phyloP scores from a whole-genome alignment of 306 rosid genomes.

The Psophocarpus tetragonolobus region DNA sequence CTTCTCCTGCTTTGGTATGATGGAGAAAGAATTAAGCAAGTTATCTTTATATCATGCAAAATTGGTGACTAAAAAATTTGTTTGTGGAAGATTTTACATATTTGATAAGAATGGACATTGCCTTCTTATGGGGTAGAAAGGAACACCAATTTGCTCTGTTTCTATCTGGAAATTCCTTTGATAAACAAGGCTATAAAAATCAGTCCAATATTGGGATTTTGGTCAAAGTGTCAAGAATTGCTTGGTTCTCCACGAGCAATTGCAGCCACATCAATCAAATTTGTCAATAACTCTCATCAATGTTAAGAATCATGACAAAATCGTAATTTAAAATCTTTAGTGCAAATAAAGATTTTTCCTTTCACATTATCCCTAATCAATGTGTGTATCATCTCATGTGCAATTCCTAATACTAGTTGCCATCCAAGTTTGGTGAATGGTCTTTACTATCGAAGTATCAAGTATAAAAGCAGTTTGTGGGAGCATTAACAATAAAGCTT shows the following conservation, averaged over 20 bases:
- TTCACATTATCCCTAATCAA: background rate
- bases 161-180: slow-evolving; percentile 65
- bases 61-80: slow-evolving; percentile 46
- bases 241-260: too few relatives aligned
- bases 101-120: slow-evolving; percentile 48
- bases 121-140: slow-evolving; percentile 67
- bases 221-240: too few relatives aligned
- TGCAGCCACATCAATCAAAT: too few relatives aligned
- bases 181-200: background rate
- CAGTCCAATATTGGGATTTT: too few relatives aligned
- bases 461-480: background rate
- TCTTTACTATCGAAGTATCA: background rate
- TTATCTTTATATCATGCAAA: slow-evolving; percentile 56
- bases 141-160: slow-evolving; percentile 61
- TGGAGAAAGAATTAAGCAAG: slow-evolving; percentile 57
- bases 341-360: background rate
- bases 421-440: background rate
- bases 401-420: background rate
- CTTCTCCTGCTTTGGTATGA: slow-evolving; percentile 57
- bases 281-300: too few relatives aligned
- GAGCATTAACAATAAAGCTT: background rate
- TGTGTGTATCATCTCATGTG: background rate
- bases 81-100: slow-evolving; percentile 45
- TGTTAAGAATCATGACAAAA: too few relatives aligned
- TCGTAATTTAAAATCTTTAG: background rate